phyloP scores from a whole-genome alignment of 306 rosid genomes.

The Astragalus glycyphyllos region DNA sequence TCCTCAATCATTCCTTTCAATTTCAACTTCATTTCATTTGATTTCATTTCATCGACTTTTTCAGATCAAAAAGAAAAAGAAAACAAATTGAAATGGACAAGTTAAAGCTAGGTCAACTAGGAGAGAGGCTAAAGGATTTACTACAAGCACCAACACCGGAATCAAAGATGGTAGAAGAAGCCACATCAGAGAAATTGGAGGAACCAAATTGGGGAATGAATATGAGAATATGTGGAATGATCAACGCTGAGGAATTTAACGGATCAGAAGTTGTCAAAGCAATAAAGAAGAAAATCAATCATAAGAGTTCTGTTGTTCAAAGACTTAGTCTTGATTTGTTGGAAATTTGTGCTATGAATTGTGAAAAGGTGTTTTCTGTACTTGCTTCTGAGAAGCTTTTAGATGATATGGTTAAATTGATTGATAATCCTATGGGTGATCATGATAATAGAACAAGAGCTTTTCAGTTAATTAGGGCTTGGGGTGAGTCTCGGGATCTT shows the following conservation, averaged over 20 bases:
- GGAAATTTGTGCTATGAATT: conserved; percentile 75
- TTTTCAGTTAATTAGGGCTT: conserved; percentile 72
- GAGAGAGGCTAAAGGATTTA: conserved; percentile 77
- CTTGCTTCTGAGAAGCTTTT: conserved; percentile 82
- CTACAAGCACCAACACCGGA: conserved; percentile 71
- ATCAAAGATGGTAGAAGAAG: conserved; percentile 82
- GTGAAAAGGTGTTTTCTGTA: conserved; percentile 83
- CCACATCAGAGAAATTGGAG: conserved; percentile 63
- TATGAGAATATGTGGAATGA: conserved; percentile 73
- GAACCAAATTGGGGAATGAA: conserved; percentile 83
- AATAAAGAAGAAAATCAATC: conserved; percentile 64
- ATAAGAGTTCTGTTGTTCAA: conserved; percentile 59
- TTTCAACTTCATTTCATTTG: no score
- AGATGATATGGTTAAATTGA: conserved; percentile 66
- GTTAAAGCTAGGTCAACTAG: conserved; percentile 61
- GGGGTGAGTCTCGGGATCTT: conserved; percentile 83
- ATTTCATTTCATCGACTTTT: no score
- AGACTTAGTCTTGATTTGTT: conserved; percentile 68
- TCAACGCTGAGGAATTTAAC: conserved; percentile 61
- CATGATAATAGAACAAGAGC: conserved; percentile 52
- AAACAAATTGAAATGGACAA: conserved; percentile 49
- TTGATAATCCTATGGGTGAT: conserved; percentile 55
- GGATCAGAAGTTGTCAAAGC: conserved; percentile 70
- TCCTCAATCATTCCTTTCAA: no score
- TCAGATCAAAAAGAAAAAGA: background rate